These are phyloP conservation scores for Astrocystis sublimbata DNA, from an alignment of 495 filamentous ascomycete species.

Conservation along the genomic window DNA sequence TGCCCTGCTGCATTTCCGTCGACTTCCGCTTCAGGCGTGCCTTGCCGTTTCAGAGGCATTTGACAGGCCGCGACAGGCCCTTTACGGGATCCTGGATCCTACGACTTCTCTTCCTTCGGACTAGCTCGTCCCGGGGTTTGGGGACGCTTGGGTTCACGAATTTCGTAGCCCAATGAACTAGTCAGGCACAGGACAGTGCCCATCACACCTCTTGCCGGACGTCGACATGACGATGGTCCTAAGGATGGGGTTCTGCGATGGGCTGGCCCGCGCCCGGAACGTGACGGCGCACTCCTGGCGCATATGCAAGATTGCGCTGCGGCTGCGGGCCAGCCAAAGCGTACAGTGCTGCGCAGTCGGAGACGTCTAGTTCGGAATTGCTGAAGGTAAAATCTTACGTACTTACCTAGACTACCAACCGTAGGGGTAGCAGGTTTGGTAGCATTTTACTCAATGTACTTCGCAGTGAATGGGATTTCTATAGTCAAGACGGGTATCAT, in stretches of 20 bases:
- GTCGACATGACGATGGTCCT: no score
- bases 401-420: no score
- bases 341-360: background rate
- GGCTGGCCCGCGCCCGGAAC: background rate
- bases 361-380: no score
- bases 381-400: no score
- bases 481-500: no score
- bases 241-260: background rate
- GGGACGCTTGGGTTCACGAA: background rate
- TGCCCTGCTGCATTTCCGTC: background rate
- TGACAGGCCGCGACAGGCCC: background rate
- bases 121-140: conserved; percentile 3
- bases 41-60: background rate
- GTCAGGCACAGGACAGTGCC: background rate
- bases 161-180: background rate
- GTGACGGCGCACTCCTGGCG: background rate
- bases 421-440: no score
- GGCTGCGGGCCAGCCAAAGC: conserved; percentile 10
- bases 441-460: no score
- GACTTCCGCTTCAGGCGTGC: background rate
- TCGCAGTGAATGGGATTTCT: no score
- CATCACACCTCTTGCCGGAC: no score
- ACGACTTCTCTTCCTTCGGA: background rate
- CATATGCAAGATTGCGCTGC: conserved; percentile 18
- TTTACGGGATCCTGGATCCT: background rate